These are phyloP conservation scores for Panus rudis DNA, from an alignment of 768 basidiomycete genomes.

Conservation along the genomic window DNA sequence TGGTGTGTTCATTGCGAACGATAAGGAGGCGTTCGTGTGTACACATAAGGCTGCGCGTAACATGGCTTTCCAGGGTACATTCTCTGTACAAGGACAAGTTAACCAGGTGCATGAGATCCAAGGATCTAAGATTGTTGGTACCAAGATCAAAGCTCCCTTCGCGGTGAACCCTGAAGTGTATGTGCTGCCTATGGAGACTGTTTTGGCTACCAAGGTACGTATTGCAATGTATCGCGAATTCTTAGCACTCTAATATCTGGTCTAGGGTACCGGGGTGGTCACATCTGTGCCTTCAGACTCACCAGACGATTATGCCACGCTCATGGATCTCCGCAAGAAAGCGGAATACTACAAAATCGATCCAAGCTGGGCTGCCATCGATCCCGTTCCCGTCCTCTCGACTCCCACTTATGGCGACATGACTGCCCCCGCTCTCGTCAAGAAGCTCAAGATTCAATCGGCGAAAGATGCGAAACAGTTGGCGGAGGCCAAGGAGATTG, in stretches of 20 bases:
- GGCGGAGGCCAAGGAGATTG: conserved; percentile 93
- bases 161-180: conserved; percentile 80
- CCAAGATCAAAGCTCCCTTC: conserved; percentile 85
- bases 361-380: conserved; percentile 75
- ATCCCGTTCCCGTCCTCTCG: conserved; percentile 81
- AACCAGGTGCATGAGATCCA: conserved; percentile 70
- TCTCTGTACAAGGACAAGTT: conserved; percentile 63
- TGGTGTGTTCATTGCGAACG: conserved; percentile 83
- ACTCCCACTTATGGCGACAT: conserved; percentile 93
- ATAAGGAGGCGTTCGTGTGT: conserved; percentile 82
- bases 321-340: conserved; percentile 91
- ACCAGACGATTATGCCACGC: conserved; percentile 90
- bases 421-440: conserved; percentile 76
- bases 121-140: conserved; percentile 77
- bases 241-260: not conserved
- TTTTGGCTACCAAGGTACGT: conserved; percentile 83
- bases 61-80: conserved; percentile 92
- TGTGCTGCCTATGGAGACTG: conserved; percentile 98
- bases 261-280: conserved; percentile 91
- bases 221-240: not conserved
- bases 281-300: conserved; percentile 98
- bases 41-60: conserved; percentile 91
- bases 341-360: conserved; percentile 94
- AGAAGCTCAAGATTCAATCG: conserved; percentile 89
- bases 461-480: conserved; percentile 92